phyloP scores from a whole-genome alignment of 2,329 filamentous ascomycete genomes.

The Colletotrichum neosansevieriae region DNA sequence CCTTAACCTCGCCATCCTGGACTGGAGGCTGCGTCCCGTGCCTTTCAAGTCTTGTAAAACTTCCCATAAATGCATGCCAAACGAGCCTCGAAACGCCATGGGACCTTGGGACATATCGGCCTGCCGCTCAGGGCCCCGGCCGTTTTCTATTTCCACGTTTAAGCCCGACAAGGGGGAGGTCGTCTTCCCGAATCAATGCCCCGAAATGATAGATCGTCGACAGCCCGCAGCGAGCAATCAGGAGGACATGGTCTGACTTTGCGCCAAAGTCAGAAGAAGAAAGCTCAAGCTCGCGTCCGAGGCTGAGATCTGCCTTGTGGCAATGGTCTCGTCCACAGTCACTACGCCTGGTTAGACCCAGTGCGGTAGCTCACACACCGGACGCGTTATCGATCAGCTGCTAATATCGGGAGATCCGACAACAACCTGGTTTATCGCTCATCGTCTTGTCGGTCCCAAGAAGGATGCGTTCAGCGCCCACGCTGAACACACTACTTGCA shows the following conservation, averaged over 20 bases:
- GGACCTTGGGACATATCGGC: background rate
- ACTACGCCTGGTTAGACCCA: constrained; percentile 5
- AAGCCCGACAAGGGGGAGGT: no score
- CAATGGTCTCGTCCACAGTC: constrained; percentile 21
- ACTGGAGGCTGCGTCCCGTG: no score
- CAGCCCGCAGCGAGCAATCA: background rate
- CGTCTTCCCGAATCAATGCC: no score
- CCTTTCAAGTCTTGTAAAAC: no score
- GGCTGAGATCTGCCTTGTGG: constrained; percentile 27
- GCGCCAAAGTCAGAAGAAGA: constrained; percentile 6
- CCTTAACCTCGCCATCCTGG: no score
- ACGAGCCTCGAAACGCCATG: background rate
- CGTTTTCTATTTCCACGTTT: background rate
- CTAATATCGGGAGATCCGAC: constrained; percentile 29
- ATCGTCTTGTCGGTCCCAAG: background rate
- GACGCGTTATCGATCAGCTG: constrained; percentile 13
- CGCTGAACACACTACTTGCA: background rate
- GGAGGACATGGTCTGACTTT: background rate
- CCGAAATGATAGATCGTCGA: no score
- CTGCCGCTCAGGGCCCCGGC: background rate
- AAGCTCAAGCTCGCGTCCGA: constrained; percentile 9
- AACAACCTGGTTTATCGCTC: constrained; percentile 14
- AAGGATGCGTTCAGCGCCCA: constrained; percentile 23
- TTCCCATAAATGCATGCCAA: no score
- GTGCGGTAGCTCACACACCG: constrained; percentile 24